A percentile compares a stretch with the other conserved stretches of the same genome.
phyloP scores from a whole-genome alignment of 129 eudicot genomes.

The Tagetes patula region DNA sequence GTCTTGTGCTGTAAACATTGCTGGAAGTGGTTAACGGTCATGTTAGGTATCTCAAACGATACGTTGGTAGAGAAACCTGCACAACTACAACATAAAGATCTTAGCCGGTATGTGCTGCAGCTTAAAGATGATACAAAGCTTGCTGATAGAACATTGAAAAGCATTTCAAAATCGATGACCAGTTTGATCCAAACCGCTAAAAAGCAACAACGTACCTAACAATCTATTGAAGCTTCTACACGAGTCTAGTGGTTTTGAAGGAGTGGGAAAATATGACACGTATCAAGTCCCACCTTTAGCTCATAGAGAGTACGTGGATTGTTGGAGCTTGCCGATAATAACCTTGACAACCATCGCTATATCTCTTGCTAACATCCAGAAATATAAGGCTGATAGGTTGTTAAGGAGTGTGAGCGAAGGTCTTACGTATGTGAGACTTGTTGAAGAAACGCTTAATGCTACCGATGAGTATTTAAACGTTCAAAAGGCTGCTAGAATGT shows the following conservation, averaged over 20 bases:
- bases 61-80: background rate
- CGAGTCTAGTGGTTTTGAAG: background rate
- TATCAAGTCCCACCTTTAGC: background rate
- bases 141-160: conserved; percentile 1
- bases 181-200: background rate
- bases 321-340: background rate
- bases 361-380: background rate
- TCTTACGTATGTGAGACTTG: background rate
- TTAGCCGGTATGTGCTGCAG: conserved; percentile 11
- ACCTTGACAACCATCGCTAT: background rate
- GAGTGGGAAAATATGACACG: background rate
- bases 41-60: background rate
- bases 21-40: background rate
- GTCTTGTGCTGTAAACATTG: background rate
- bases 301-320: background rate
- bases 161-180: background rate
- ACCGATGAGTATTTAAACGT: background rate
- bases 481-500: background rate
- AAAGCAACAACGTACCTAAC: conserved; percentile 13
- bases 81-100: background rate
- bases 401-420: conserved; percentile 17
- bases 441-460: background rate
- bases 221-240: conserved; percentile 16
- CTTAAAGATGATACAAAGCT: background rate
- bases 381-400: background rate